Evolutionary conservation across 805 yeast species (phyloP).

Genomic region (Ogataea parapolymorpha): DNA sequence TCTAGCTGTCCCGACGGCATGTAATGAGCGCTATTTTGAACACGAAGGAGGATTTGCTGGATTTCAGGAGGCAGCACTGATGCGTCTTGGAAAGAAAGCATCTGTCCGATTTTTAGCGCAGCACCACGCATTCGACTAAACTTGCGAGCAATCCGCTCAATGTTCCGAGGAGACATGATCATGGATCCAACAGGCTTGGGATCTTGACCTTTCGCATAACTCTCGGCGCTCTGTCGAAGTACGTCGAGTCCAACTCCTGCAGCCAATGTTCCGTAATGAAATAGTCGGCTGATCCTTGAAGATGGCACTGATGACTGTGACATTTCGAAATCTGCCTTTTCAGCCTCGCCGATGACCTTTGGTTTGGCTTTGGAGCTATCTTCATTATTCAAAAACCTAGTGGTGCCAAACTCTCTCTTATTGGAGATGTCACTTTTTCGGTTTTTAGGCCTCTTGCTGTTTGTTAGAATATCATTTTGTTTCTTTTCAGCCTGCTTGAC

Average conservation of each 20-base stretch:
- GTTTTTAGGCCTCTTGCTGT: conserved; percentile 22
- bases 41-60: conserved; percentile 73
- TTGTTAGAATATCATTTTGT: conserved; percentile 14
- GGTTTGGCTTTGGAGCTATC: conserved; percentile 10
- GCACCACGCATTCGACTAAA: conserved; percentile 98
- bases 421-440: conserved; percentile 15
- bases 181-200: conserved; percentile 51
- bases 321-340: conserved; percentile 43
- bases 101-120: conserved; percentile 94
- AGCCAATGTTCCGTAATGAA: conserved; percentile 90
- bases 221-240: conserved; percentile 69
- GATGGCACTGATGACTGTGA: conserved; percentile 77
- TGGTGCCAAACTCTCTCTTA: conserved; percentile 22
- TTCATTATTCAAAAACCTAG: neutral
- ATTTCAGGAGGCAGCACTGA: conserved; percentile 81
- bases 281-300: conserved; percentile 79
- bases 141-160: conserved; percentile 83
- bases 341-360: conserved; percentile 31
- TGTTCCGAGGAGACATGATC: conserved; percentile 74
- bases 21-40: conserved; percentile 92
- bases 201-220: conserved; percentile 49
- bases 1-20: conserved; percentile 94
- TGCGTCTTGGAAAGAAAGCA: conserved; percentile 92
- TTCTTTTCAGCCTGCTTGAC: conserved; percentile 17
- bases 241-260: conserved; percentile 88